These are phyloP conservation scores for Helianthus tuberosus DNA, from an alignment of 129 eudicot genomes.

Conservation along the genomic window DNA sequence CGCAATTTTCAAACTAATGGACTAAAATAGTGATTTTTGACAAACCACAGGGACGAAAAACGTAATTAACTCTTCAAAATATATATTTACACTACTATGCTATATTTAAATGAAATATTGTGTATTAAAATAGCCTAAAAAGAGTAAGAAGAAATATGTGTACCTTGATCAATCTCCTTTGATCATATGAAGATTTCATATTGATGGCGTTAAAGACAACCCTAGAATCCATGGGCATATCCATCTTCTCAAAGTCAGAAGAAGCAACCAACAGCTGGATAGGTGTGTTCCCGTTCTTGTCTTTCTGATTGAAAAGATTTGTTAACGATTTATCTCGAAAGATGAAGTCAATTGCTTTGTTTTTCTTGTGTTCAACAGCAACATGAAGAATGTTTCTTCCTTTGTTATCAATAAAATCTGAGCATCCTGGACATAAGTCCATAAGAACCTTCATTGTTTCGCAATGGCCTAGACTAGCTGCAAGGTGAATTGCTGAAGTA, in stretches of 20 bases:
- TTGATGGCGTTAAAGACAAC: no score
- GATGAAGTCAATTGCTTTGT: background rate
- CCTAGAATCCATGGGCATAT: no score
- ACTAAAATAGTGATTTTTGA: no score
- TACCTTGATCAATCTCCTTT: no score
- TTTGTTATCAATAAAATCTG: background rate
- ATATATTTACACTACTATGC: no score
- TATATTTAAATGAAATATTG: no score
- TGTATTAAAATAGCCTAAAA: no score
- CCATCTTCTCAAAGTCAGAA: constrained; percentile 1
- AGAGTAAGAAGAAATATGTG: no score
- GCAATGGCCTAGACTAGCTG: background rate
- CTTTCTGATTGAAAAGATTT: constrained; percentile 14
- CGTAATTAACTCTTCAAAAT: no score
- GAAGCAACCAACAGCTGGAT: background rate
- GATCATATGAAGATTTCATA: no score
- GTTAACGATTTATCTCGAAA: background rate
- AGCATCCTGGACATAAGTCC: background rate
- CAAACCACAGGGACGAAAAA: no score
- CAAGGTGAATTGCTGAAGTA: constrained; percentile 15
- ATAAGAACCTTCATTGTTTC: constrained; percentile 3
- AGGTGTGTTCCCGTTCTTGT: constrained; percentile 5
- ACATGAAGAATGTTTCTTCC: constrained; percentile 19
- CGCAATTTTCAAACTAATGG: no score
- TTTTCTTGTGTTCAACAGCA: background rate